phyloP scores from a whole-genome alignment of 495 filamentous ascomycete species.

The Stereocaulon alpinum region DNA sequence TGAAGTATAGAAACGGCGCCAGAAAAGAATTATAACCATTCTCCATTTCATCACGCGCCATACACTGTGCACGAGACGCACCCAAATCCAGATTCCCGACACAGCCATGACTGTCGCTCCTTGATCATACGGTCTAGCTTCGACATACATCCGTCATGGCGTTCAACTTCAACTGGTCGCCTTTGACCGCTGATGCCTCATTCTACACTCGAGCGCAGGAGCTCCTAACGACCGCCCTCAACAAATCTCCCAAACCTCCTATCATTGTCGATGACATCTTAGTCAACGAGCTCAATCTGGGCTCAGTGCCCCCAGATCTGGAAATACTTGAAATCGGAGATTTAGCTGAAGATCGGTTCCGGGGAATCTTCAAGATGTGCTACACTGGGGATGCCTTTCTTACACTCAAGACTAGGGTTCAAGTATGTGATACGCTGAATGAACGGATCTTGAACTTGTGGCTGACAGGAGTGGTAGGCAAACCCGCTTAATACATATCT shows the following conservation, averaged over 20 bases:
- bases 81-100: neutral
- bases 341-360: slow-evolving; percentile 90
- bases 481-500: slow-evolving; percentile 96
- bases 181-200: slow-evolving; percentile 80
- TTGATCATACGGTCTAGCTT: neutral
- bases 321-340: slow-evolving; percentile 97
- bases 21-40: neutral
- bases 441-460: neutral
- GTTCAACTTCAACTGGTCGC: slow-evolving; percentile 99
- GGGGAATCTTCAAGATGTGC: slow-evolving; percentile 98
- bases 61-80: neutral
- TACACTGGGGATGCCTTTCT: slow-evolving; percentile 92
- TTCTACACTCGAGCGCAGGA: slow-evolving; percentile 89
- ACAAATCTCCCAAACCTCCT: slow-evolving; percentile 95
- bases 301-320: slow-evolving; percentile 79
- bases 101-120: neutral
- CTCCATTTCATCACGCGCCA: neutral
- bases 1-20: too few species aligned
- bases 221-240: slow-evolving; percentile 85
- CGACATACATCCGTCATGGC: slow-evolving; percentile 50
- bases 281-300: slow-evolving; percentile 94
- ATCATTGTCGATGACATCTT: slow-evolving; percentile 99
- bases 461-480: slow-evolving; percentile 39
- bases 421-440: slow-evolving; percentile 40
- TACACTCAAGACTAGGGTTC: slow-evolving; percentile 87